These are phyloP conservation scores for Linum lewisii DNA, from an alignment of 345 rosid species.

Conservation along the genomic window DNA sequence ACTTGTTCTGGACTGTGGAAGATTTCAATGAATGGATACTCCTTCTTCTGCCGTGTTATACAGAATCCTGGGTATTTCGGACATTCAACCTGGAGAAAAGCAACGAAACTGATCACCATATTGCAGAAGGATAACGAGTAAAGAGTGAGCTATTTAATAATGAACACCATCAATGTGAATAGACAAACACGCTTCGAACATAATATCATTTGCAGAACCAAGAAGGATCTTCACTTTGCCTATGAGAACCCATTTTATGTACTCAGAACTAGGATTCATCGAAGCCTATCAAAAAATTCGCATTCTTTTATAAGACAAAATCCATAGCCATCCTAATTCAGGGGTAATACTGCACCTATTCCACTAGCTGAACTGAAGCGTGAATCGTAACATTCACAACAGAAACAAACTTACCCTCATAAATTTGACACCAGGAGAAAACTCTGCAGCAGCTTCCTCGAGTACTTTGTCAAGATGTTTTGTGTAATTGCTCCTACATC, in stretches of 20 bases:
- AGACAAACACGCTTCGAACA: background rate
- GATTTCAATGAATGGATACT: conserved; percentile 85
- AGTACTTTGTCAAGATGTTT: conserved; percentile 74
- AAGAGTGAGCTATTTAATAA: background rate
- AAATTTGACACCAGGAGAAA: conserved; percentile 73
- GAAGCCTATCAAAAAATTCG: background rate
- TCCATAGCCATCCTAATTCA: no score
- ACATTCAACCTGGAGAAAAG: conserved; percentile 75
- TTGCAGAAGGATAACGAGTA: background rate
- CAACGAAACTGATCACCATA: conserved; percentile 14
- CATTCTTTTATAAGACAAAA: no score
- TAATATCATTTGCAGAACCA: background rate
- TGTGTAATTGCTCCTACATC: conserved; percentile 70
- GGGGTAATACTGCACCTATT: no score
- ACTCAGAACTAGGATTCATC: background rate
- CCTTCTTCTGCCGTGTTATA: conserved; percentile 71
- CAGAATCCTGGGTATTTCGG: conserved; percentile 98
- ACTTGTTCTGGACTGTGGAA: conserved; percentile 87
- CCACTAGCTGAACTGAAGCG: background rate
- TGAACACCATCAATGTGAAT: background rate
- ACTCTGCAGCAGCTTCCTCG: conserved; percentile 85
- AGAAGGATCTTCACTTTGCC: background rate
- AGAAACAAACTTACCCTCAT: conserved; percentile 54
- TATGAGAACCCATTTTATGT: background rate
- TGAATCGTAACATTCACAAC: background rate